A percentile compares a stretch with the other conserved stretches of the same genome.
These are phyloP conservation scores for Claviceps sp. DNA, from an alignment of 2,329 filamentous ascomycete genomes.

Conservation along the genomic window DNA sequence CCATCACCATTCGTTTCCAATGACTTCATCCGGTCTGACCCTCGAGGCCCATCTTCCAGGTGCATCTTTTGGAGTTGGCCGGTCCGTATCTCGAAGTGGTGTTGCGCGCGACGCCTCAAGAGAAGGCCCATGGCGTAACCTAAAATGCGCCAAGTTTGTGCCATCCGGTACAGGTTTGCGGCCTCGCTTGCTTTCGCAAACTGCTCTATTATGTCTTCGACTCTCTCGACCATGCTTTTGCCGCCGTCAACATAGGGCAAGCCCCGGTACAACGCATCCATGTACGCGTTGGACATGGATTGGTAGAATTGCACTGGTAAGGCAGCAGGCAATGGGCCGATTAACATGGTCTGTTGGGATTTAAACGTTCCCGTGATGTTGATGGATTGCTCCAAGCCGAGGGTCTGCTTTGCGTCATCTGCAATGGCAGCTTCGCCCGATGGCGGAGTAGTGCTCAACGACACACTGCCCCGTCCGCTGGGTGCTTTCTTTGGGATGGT, in stretches of 20 bases:
- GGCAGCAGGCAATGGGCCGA: conserved; percentile 41
- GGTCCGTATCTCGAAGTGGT: conserved; percentile 39
- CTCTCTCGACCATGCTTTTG: conserved; percentile 30
- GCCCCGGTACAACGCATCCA: conserved; percentile 36
- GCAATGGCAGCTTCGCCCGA: conserved; percentile 19
- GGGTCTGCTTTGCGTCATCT: conserved; percentile 25
- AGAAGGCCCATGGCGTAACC: conserved; percentile 42
- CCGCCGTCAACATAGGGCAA: conserved; percentile 28
- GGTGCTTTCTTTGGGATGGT: conserved; percentile 27
- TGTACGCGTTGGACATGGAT: conserved; percentile 42
- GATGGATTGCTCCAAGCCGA: conserved; percentile 45
- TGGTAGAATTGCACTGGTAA: conserved; percentile 38
- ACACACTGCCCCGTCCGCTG: conserved; percentile 28
- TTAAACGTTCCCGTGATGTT: conserved; percentile 43
- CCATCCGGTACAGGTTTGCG: conserved; percentile 43
- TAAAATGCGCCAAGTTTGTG: conserved; percentile 51
- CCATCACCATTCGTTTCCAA: conserved; percentile 17
- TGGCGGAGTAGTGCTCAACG: conserved; percentile 42
- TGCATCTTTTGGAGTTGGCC: conserved; percentile 23
- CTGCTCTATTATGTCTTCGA: conserved; percentile 37
- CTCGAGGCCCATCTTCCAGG: conserved; percentile 15
- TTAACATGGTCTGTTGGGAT: conserved; percentile 49
- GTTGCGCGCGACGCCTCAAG: conserved; percentile 39
- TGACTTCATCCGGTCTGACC: conserved; percentile 13
- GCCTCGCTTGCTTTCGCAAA: conserved; percentile 45